Conservation (phyloP, 2,329 filamentous ascomycete genomes). For the Apiospora aurea region DNA sequence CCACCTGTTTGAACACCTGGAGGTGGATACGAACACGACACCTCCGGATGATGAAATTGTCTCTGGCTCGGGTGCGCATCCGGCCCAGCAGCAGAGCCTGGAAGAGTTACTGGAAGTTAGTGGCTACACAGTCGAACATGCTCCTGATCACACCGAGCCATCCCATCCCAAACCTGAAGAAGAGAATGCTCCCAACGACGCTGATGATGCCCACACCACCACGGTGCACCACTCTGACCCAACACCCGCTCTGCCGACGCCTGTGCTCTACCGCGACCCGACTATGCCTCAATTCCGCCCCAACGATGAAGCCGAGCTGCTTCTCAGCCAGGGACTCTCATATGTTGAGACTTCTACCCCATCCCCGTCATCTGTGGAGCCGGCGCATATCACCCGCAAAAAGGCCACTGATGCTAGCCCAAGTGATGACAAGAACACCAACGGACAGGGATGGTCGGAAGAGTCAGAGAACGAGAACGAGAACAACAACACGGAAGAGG, state of each 20-base stretch:
- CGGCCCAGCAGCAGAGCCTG: conserved; percentile 41
- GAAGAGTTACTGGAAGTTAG: conserved; percentile 51
- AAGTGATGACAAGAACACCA: background rate
- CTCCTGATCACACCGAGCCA: conserved; percentile 30
- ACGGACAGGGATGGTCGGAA: background rate
- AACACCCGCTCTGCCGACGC: background rate
- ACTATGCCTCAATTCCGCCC: conserved; percentile 75
- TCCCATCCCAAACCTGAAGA: background rate
- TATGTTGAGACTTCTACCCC: background rate
- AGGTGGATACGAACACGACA: conserved; percentile 38
- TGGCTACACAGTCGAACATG: conserved; percentile 51
- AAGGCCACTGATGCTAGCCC: background rate
- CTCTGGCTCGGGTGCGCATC: conserved; percentile 26
- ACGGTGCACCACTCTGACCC: conserved; percentile 30
- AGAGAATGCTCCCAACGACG: conserved; percentile 28
- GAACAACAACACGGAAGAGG: background rate
- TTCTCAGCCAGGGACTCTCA: background rate
- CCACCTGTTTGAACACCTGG: conserved; percentile 53
- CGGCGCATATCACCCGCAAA: background rate
- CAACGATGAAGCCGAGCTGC: conserved; percentile 47
- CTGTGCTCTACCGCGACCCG: conserved; percentile 55
- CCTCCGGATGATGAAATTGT: conserved; percentile 27
- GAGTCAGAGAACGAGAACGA: background rate
- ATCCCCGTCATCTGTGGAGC: background rate
- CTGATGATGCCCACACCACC: conserved; percentile 28